Evolutionary conservation across 2,329 filamentous ascomycete species (phyloP).

Genomic region (Daldinia sp.): DNA sequence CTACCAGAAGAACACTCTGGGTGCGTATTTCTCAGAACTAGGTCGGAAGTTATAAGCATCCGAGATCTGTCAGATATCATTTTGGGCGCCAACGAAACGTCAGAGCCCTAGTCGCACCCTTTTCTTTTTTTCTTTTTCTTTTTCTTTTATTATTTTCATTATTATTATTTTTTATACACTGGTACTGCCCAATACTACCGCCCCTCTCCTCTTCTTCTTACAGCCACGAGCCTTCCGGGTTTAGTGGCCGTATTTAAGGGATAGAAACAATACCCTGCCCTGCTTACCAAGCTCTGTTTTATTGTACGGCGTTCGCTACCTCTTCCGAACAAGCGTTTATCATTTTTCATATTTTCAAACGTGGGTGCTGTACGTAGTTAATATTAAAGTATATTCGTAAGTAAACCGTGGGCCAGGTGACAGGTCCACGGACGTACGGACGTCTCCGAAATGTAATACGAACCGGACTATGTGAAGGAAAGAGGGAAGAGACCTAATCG

Average conservation of each 20-base stretch:
- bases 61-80: slow-evolving; percentile 43
- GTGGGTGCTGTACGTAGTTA: slow-evolving; percentile 21
- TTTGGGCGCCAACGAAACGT: slow-evolving; percentile 33
- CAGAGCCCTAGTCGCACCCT: slow-evolving; percentile 31
- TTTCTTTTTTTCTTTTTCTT: too few species aligned
- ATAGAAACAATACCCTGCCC: slow-evolving; percentile 11
- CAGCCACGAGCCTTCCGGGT: slow-evolving; percentile 12
- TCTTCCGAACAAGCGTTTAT: slow-evolving; percentile 26
- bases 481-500: background rate
- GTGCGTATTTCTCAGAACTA: slow-evolving; percentile 18
- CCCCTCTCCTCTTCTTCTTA: slow-evolving; percentile 24
- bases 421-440: slow-evolving; percentile 20
- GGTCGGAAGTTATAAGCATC: slow-evolving; percentile 28
- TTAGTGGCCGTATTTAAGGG: slow-evolving; percentile 21
- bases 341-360: slow-evolving; percentile 19
- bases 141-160: too few species aligned
- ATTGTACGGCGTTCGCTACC: slow-evolving; percentile 22
- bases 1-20: background rate
- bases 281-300: slow-evolving; percentile 20
- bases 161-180: too few species aligned
- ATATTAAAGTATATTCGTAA: slow-evolving; percentile 8
- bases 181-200: slow-evolving; percentile 30
- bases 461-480: background rate
- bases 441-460: slow-evolving; percentile 15
- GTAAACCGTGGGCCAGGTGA: background rate